Percentiles rank a stretch among this genome's conserved stretches.
These are phyloP conservation scores for Globisporangium cederbergense DNA, from an alignment of 352 stramenopile species.

Conservation along the genomic window DNA sequence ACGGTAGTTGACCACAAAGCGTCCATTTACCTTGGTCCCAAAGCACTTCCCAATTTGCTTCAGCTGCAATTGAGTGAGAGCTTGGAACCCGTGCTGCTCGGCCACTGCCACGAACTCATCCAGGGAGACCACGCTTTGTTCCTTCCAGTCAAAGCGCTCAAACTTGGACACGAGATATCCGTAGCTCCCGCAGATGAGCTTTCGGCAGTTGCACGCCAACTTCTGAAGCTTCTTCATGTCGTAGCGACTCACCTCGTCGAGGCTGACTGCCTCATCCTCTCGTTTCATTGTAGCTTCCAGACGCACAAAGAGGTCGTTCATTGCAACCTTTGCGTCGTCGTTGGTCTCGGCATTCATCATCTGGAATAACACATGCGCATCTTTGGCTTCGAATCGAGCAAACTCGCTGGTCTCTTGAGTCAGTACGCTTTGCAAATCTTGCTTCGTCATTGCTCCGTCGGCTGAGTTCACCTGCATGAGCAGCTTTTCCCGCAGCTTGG, in stretches of 20 bases:
- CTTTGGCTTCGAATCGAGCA: conserved; percentile 29
- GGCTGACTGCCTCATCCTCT: neutral
- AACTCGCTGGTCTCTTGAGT: conserved; percentile 28
- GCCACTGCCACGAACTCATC: conserved; percentile 43
- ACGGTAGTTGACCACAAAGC: conserved; percentile 62
- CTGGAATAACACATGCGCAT: conserved; percentile 36
- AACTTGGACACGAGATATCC: conserved; percentile 41
- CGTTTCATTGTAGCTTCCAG: conserved; percentile 31
- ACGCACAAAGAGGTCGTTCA: conserved; percentile 30
- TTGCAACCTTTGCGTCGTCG: conserved; percentile 24
- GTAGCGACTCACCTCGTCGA: conserved; percentile 38
- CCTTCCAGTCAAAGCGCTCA: conserved; percentile 65
- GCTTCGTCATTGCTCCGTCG: conserved; percentile 32
- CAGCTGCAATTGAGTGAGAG: conserved; percentile 38
- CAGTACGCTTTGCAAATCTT: conserved; percentile 41
- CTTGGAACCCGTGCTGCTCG: conserved; percentile 35
- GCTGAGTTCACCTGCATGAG: conserved; percentile 32
- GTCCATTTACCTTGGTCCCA: conserved; percentile 33
- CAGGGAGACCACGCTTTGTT: conserved; percentile 40
- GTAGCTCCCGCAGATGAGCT: conserved; percentile 34
- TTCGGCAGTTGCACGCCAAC: conserved; percentile 49
- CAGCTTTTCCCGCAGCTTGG: conserved; percentile 36
- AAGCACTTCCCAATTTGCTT: conserved; percentile 54
- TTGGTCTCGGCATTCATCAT: conserved; percentile 19
- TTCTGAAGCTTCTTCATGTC: conserved; percentile 37